Conservation (phyloP, 2,329 filamentous ascomycete species). For the Fusarium musae region DNA sequence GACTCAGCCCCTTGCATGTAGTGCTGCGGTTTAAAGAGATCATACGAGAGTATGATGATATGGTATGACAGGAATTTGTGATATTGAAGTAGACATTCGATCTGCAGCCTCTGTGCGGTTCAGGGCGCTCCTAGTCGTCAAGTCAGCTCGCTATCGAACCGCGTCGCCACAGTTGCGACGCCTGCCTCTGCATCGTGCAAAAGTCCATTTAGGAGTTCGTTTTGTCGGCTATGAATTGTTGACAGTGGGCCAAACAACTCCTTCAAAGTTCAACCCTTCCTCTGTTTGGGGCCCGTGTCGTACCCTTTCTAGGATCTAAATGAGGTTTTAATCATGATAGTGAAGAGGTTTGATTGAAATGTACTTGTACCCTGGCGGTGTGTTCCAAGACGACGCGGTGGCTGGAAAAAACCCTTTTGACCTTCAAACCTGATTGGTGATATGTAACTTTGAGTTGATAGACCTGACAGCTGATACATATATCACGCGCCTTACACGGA, state of each 20-base stretch:
- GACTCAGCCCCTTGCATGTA: background rate
- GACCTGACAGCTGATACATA: background rate
- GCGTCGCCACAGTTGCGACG: background rate
- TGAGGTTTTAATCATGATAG: fast-evolving
- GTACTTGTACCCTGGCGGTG: fast-evolving
- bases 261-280: background rate
- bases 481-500: too few relatives aligned
- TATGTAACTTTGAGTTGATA: background rate
- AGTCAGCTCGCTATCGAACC: background rate
- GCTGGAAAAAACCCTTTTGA: fast-evolving
- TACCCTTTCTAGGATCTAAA: fast-evolving
- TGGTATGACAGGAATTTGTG: too few relatives aligned
- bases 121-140: background rate
- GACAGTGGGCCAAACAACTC: background rate
- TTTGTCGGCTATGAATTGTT: too few relatives aligned
- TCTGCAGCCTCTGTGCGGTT: background rate
- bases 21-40: too few relatives aligned
- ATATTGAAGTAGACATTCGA: background rate
- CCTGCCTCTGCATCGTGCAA: fast-evolving
- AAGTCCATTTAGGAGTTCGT: fast-evolving
- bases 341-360: fast-evolving
- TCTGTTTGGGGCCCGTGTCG: background rate
- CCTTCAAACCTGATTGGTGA: fast-evolving
- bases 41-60: too few relatives aligned
- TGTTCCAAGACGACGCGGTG: fast-evolving